Evolutionary conservation across 495 filamentous ascomycete species (phyloP), one percentile per base, ranked within the genome.

Genomic region (Lophiotrema nucula): DNA sequence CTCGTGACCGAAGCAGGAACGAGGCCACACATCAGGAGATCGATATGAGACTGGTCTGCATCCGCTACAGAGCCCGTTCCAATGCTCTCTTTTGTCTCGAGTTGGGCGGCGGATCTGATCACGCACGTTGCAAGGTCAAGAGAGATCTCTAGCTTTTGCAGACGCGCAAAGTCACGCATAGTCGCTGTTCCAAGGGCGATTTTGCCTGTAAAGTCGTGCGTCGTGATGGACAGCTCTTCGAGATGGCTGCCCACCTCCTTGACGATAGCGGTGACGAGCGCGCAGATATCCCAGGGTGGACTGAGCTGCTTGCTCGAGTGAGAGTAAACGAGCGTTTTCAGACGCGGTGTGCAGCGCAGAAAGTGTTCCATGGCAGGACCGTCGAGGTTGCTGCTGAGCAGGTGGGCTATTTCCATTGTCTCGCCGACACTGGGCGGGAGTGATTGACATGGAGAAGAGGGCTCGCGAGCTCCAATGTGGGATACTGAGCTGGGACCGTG

Each of bases 291-390:
- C 50, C 50, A 53, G 50, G 25, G n/a, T 12, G 16, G 37, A 44
- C 37, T 31, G 35, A 53, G 13, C 24, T 53, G 37, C 50, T 53
- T 53, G 33, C 24, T 16, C 38, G 50, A 53, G 24, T 53, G 50
- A 38, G 50, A 53, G 50, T 53, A 53, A 53, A 53, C 50, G 50
- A 53, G 50, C 38, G 50, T 53, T 53, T 26, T 53, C 50, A 53
- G 50, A 26, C 50, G 50, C 50, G 50, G 50, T 42, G 50, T 53
- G 50, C 50, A 53, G 50, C 50, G 50, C 50, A 53, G 35, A 53
- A 53, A 53, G 50, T 53, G 50, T 53, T 53, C 24, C 50, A 53
- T 53, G 50, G 4, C 50, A 31, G 50, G 50, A 13, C 50, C 50
- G 50, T 53, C 50, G 50, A 53, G n/a, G 50, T 53, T 53, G 50